Evolutionary conservation across 2,329 filamentous ascomycete species (phyloP).

Genomic region (Uncinocarpus reesii): DNA sequence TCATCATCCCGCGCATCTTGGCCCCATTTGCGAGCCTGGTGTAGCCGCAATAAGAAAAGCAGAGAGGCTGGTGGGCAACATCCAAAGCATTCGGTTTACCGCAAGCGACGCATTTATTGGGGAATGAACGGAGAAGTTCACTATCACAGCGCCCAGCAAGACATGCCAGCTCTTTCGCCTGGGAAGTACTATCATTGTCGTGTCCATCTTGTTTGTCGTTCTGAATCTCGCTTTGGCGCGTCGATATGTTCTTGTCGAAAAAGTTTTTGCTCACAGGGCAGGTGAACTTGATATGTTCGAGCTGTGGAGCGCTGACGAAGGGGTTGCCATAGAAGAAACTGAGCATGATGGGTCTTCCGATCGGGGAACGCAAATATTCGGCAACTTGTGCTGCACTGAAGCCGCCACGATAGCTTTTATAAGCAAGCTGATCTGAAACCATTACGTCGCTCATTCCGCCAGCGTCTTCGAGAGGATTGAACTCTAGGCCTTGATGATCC

Average conservation of each 20-base stretch:
- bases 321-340: constrained; percentile 17
- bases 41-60: constrained; percentile 15
- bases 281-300: constrained; percentile 14
- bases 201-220: not conserved
- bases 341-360: constrained; percentile 11
- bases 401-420: not conserved
- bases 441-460: not conserved
- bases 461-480: not conserved
- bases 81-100: constrained; percentile 1
- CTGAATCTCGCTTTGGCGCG: not conserved
- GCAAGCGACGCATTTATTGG: constrained; percentile 14
- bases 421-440: not conserved
- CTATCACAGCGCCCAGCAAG: constrained; percentile 12
- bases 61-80: constrained; percentile 14
- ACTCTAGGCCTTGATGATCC: not conserved
- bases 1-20: constrained; percentile 14
- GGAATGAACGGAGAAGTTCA: constrained; percentile 13
- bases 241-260: constrained; percentile 6
- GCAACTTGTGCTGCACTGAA: not conserved
- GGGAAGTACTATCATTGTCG: not conserved
- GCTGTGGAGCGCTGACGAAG: not conserved
- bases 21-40: constrained; percentile 12
- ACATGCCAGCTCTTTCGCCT: constrained; percentile 12
- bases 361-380: not conserved
- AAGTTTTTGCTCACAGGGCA: constrained; percentile 7